A percentile compares a stretch with the other conserved stretches of the same genome.
Conservation (phyloP, 2,329 filamentous ascomycete species). For the Penicillium sp. region DNA sequence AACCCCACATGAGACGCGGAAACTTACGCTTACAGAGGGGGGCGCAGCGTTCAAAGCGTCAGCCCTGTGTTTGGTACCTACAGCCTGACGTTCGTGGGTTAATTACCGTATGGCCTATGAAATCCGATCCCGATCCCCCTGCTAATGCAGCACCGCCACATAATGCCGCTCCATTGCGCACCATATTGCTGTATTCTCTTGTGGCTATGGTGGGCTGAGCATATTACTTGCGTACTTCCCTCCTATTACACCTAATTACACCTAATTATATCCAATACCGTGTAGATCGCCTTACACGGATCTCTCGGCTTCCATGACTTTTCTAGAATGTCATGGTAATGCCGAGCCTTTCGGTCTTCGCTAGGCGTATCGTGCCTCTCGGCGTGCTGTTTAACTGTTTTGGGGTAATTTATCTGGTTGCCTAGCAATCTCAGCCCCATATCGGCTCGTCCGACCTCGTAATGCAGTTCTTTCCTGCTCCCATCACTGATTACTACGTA, state of each 20-base stretch:
- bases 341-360: neutral
- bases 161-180: neutral
- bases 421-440: slow-evolving; percentile 9
- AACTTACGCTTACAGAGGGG: slow-evolving; percentile 9
- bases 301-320: slow-evolving; percentile 15
- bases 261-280: neutral
- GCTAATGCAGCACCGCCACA: slow-evolving; percentile 8
- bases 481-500: neutral
- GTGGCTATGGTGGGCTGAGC: slow-evolving; percentile 8
- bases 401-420: slow-evolving; percentile 4
- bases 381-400: neutral
- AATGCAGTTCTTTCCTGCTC: neutral
- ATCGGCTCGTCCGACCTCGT: neutral
- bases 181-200: neutral
- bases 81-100: too few relatives aligned
- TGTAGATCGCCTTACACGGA: slow-evolving; percentile 3
- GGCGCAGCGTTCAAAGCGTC: slow-evolving; percentile 10
- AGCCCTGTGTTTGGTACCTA: neutral
- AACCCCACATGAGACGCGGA: slow-evolving; percentile 13
- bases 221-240: too few relatives aligned
- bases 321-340: slow-evolving; percentile 13
- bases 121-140: neutral
- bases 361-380: neutral
- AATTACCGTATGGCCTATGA: neutral
- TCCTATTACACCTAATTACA: too few relatives aligned